phyloP scores from a whole-genome alignment of 257 asterid species.

The Knoxia roxburghii region DNA sequence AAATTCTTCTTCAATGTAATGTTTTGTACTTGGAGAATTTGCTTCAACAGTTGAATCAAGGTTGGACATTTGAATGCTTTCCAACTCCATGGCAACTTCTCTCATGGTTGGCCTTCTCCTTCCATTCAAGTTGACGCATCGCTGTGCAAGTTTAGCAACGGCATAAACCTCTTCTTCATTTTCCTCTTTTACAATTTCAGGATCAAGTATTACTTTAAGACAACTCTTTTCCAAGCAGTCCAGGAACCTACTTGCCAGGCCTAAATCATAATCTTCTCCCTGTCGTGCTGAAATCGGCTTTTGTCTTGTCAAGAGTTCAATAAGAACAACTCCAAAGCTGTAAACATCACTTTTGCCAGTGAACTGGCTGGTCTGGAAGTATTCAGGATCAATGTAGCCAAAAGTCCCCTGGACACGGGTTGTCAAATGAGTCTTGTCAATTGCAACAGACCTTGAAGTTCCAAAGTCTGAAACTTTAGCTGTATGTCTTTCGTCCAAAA shows the following conservation, averaged over 20 bases:
- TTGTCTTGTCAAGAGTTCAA: conserved; percentile 14
- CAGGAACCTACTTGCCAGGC: conserved; percentile 6
- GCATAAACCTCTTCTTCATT: no score
- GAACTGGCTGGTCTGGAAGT: no score
- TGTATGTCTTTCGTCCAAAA: conserved; percentile 6
- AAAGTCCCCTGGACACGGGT: no score
- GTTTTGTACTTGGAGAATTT: not conserved
- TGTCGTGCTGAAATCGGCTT: not conserved
- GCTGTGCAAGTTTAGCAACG: no score
- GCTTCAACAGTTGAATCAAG: not conserved
- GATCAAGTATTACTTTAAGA: no score
- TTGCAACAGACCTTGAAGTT: conserved; percentile 12
- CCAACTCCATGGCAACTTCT: not conserved
- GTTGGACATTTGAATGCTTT: not conserved
- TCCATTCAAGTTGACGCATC: no score
- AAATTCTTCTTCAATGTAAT: conserved; percentile 1
- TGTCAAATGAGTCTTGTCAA: no score
- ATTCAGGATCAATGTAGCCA: no score
- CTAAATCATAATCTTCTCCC: not conserved
- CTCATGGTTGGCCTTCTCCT: conserved; percentile 1
- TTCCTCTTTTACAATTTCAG: no score
- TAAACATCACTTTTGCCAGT: no score
- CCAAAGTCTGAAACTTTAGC: conserved; percentile 18
- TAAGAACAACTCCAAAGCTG: no score
- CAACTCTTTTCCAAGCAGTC: not conserved